A percentile compares a stretch with the other conserved stretches of the same genome.
Conservation (phyloP, 176 grass and related monocot species). For the Pontederia paniculata region DNA sequence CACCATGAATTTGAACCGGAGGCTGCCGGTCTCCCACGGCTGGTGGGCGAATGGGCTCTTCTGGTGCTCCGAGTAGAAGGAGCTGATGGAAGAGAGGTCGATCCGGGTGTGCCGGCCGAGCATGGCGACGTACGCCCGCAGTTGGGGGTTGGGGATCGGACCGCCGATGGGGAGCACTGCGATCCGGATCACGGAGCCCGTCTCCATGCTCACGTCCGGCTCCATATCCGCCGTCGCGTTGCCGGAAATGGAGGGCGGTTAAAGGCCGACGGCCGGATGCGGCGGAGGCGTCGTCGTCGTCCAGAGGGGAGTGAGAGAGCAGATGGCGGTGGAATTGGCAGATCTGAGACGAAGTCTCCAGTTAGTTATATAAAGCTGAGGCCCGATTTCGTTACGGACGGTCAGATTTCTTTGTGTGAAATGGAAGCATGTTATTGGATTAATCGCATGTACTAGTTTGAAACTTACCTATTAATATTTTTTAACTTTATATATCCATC, state of each 20-base stretch:
- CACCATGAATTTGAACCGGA: slow-evolving; percentile 83
- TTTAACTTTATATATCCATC: too few species aligned
- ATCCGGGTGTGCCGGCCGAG: slow-evolving; percentile 56
- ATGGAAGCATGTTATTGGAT: too few species aligned
- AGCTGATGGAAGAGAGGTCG: slow-evolving; percentile 61
- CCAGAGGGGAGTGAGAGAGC: too few species aligned
- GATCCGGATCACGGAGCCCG: slow-evolving; percentile 65
- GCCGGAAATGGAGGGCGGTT: not conserved
- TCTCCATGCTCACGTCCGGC: slow-evolving; percentile 95
- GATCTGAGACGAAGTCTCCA: too few species aligned
- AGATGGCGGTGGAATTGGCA: too few species aligned
- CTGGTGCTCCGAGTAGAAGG: slow-evolving; percentile 97
- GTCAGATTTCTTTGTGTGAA: too few species aligned
- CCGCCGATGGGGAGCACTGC: slow-evolving; percentile 74
- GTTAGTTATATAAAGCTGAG: too few species aligned
- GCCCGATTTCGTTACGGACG: too few species aligned
- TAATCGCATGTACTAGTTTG: too few species aligned
- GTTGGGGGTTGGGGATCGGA: slow-evolving; percentile 47
- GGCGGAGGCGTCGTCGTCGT: too few species aligned
- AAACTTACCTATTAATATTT: too few species aligned
- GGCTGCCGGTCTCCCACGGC: slow-evolving; percentile 70
- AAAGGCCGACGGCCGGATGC: too few species aligned
- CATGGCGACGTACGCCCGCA: slow-evolving; percentile 71
- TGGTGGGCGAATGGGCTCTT: slow-evolving; percentile 86
- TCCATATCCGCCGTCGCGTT: slow-evolving; percentile 39